A percentile compares a stretch with the other conserved stretches of the same genome.
Evolutionary conservation across 768 basidiomycete species (phyloP).

Genomic region (Rhizopogon vinicolor): DNA sequence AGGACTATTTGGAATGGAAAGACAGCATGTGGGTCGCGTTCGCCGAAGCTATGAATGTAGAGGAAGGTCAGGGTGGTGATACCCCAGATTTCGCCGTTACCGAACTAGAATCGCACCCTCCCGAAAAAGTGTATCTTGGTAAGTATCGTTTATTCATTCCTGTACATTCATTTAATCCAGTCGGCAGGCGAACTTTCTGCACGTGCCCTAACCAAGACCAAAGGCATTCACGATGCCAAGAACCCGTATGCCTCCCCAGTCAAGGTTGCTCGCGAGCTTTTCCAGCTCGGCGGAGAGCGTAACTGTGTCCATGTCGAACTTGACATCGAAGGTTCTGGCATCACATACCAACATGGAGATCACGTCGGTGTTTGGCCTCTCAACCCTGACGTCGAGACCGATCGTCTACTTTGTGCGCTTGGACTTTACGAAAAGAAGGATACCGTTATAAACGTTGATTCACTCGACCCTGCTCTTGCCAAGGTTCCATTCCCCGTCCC

Average conservation of each 20-base stretch:
- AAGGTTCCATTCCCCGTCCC: slow-evolving; percentile 99
- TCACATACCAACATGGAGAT: slow-evolving; percentile 98
- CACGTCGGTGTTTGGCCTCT: slow-evolving; percentile 97
- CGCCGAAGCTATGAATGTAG: slow-evolving; percentile 76
- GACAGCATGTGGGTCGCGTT: slow-evolving; percentile 96
- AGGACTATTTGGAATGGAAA: slow-evolving; percentile 99
- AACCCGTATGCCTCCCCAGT: slow-evolving; percentile 94
- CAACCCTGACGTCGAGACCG: slow-evolving; percentile 90
- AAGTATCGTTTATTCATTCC: slow-evolving; percentile 18
- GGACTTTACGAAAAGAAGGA: slow-evolving; percentile 81
- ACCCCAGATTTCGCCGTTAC: slow-evolving; percentile 90
- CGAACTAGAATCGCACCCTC: slow-evolving; percentile 68
- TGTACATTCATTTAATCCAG: background rate
- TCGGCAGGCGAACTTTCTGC: slow-evolving; percentile 85
- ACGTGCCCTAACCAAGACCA: slow-evolving; percentile 86
- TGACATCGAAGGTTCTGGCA: slow-evolving; percentile 89
- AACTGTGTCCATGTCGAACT: slow-evolving; percentile 96
- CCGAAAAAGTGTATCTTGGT: slow-evolving; percentile 94
- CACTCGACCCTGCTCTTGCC: slow-evolving; percentile 95
- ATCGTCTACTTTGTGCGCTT: slow-evolving; percentile 80
- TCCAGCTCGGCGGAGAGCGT: slow-evolving; percentile 64
- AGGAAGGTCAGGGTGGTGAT: slow-evolving; percentile 96
- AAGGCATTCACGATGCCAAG: slow-evolving; percentile 97
- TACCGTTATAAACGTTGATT: slow-evolving; percentile 85
- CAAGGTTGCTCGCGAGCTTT: slow-evolving; percentile 74